Evolutionary conservation across 148 eudicot species (phyloP).

Genomic region (Nyssa sinensis): DNA sequence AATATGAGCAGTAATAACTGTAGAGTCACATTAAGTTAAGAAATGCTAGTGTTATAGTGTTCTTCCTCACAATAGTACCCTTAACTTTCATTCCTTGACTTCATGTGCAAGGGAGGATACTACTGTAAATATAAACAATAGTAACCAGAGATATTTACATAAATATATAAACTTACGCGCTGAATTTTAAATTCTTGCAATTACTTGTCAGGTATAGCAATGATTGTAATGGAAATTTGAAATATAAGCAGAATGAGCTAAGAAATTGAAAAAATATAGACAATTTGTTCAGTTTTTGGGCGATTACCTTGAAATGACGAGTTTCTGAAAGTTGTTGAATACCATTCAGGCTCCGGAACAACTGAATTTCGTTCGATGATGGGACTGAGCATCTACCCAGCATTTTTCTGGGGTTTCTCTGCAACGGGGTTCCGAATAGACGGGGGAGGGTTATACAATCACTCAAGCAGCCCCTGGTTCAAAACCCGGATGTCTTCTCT

Average conservation of each 20-base stretch:
- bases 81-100: background rate
- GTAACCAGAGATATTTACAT: background rate
- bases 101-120: background rate
- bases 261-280: background rate
- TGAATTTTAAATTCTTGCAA: too few relatives aligned
- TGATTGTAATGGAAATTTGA: background rate
- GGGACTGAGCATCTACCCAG: conserved; percentile 34
- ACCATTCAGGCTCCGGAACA: conserved; percentile 40
- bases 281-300: background rate
- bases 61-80: background rate
- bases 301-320: conserved; percentile 60
- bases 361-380: conserved; percentile 24
- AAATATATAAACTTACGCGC: too few relatives aligned
- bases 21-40: background rate
- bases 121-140: background rate
- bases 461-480: too few relatives aligned
- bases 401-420: too few relatives aligned
- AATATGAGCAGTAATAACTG: background rate
- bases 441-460: too few relatives aligned
- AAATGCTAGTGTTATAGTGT: background rate
- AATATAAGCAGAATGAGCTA: background rate
- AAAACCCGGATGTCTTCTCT: too few relatives aligned
- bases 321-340: conserved; percentile 72
- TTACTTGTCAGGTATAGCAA: too few relatives aligned
- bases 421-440: too few relatives aligned